Percentiles rank a stretch among this genome's conserved stretches.
Evolutionary conservation across 768 basidiomycete species (phyloP).

Genomic region (Auricularia sp.): DNA sequence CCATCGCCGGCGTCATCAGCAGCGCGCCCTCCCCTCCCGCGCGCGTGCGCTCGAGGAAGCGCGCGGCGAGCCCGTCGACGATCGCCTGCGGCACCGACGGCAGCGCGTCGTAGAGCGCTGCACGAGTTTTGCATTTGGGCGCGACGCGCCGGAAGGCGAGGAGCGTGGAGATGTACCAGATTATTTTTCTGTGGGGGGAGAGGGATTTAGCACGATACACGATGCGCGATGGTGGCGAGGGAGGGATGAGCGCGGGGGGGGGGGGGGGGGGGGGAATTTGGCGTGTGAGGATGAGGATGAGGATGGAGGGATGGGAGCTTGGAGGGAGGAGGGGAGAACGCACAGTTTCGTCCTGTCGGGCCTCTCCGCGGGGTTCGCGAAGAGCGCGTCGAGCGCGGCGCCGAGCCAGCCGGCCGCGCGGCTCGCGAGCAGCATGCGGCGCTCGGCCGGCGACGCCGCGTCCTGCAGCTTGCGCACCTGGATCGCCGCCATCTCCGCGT

Average conservation of each 20-base stretch:
- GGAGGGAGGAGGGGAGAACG: constrained; percentile 41
- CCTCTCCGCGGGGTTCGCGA: constrained; percentile 17
- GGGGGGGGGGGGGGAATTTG: too few species aligned
- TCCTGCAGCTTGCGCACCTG: constrained; percentile 45
- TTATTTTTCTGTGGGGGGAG: constrained; percentile 46
- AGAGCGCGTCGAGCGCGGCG: constrained; percentile 41
- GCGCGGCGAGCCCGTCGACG: constrained; percentile 60
- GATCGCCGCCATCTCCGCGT: constrained; percentile 70
- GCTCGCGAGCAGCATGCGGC: constrained; percentile 50
- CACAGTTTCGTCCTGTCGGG: constrained; percentile 47
- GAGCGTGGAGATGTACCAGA: constrained; percentile 78
- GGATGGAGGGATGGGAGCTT: too few species aligned
- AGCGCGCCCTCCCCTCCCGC: constrained; percentile 21
- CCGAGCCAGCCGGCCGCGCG: constrained; percentile 62
- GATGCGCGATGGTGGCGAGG: too few species aligned
- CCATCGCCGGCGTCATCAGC: constrained; percentile 54
- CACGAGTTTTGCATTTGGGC: constrained; percentile 34
- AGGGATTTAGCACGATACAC: too few species aligned
- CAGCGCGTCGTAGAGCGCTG: constrained; percentile 47
- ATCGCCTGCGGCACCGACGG: constrained; percentile 49
- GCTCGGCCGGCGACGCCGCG: constrained; percentile 38
- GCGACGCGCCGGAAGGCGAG: constrained; percentile 52
- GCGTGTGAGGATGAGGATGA: too few species aligned
- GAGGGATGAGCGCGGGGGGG: neutral
- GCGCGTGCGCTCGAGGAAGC: constrained; percentile 71